These are phyloP conservation scores for Rhododendron ovatum DNA, from an alignment of 148 eudicot species.

Conservation along the genomic window DNA sequence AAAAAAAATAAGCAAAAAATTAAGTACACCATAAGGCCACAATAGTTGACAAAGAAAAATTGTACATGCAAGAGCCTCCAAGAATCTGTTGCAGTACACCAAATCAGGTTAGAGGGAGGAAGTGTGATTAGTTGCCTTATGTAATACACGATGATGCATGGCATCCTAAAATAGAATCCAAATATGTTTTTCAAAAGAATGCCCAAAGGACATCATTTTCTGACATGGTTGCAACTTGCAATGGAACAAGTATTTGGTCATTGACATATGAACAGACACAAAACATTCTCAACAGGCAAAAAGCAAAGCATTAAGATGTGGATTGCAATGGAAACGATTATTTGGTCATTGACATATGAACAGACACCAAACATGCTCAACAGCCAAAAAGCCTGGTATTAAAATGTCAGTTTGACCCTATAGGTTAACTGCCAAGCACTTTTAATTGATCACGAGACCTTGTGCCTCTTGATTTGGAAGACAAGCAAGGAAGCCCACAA, in stretches of 20 bases:
- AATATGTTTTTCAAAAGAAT: too few relatives aligned
- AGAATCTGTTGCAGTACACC: neutral
- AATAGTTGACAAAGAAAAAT: slow-evolving; percentile 7
- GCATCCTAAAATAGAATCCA: neutral
- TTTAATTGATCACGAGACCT: neutral
- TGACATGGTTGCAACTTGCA: neutral
- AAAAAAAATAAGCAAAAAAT: neutral
- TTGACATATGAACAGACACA: neutral
- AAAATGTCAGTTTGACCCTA: neutral
- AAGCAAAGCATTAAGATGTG: too few relatives aligned
- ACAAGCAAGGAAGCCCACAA: neutral
- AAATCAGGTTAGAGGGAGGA: neutral
- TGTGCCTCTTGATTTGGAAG: neutral
- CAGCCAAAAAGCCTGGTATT: neutral
- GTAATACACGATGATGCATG: neutral
- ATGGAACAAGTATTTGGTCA: neutral
- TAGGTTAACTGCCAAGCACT: neutral
- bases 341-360: neutral
- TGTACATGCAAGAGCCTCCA: neutral
- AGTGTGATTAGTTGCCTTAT: neutral
- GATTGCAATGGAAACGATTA: neutral
- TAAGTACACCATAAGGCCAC: slow-evolving; percentile 5
- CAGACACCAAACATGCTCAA: neutral
- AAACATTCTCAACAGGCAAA: neutral
- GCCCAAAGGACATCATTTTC: neutral